Conservation (phyloP, 768 basidiomycete genomes). For the Solioccasus polychromus region DNA sequence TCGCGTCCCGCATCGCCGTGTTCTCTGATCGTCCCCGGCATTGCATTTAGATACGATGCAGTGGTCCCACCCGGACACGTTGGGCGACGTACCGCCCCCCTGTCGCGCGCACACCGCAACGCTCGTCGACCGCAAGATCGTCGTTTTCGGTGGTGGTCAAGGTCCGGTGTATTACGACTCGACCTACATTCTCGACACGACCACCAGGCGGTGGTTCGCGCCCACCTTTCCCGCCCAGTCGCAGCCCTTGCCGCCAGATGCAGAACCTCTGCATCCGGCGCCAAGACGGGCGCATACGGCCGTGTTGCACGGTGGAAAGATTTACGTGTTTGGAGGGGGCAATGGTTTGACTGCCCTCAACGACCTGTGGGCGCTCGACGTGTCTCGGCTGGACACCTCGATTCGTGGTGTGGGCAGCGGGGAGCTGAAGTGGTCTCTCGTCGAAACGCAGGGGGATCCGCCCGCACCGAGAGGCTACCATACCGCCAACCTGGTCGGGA, state of each 20-base stretch:
- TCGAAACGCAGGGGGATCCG: conserved; percentile 53
- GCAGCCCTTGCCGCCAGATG: conserved; percentile 3
- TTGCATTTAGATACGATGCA: conserved; percentile 71
- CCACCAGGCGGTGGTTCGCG: conserved; percentile 60
- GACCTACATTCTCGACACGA: conserved; percentile 80
- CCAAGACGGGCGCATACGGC: conserved; percentile 88
- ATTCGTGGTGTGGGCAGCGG: conserved; percentile 10
- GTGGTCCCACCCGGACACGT: conserved; percentile 76
- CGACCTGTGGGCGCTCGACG: conserved; percentile 86
- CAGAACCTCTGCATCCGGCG: conserved; percentile 40
- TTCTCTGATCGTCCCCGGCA: too few relatives aligned
- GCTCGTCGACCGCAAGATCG: conserved; percentile 72
- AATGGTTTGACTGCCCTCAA: conserved; percentile 88
- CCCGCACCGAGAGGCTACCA: conserved; percentile 83
- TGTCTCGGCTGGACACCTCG: conserved; percentile 40
- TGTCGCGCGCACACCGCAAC: conserved; percentile 89
- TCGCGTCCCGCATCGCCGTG: neutral
- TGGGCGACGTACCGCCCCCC: conserved; percentile 78
- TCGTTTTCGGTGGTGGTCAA: conserved; percentile 86
- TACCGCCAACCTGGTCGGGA: conserved; percentile 81
- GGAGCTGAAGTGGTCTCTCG: conserved; percentile 55
- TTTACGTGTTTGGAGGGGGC: conserved; percentile 93
- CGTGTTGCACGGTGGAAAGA: conserved; percentile 63
- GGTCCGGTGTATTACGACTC: conserved; percentile 80
- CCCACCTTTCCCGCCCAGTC: conserved; percentile 35